Percentiles rank a stretch among this genome's conserved stretches.
Evolutionary conservation across 2,329 filamentous ascomycete species (phyloP).

Genomic region (Thielaviopsis ethacetica): DNA sequence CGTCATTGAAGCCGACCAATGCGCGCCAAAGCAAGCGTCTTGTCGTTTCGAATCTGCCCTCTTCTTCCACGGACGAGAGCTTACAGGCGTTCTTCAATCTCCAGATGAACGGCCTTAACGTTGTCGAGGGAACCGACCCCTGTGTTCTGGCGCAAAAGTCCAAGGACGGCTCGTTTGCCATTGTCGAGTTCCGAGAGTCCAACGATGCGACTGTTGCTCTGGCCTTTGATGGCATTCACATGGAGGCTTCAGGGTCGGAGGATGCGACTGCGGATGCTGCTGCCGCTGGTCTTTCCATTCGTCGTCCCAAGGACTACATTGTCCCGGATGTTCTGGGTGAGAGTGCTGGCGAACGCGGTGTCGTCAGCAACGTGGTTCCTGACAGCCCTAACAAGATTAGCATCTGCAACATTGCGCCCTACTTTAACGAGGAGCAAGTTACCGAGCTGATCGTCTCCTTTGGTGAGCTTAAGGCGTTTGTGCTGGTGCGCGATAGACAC

Average conservation of each 20-base stretch:
- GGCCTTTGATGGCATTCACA: conserved; percentile 74
- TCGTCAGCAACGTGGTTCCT: conserved; percentile 64
- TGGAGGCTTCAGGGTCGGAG: conserved; percentile 45
- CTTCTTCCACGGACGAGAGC: conserved; percentile 55
- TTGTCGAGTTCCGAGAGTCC: conserved; percentile 78
- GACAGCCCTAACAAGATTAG: conserved; percentile 94
- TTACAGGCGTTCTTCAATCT: conserved; percentile 84
- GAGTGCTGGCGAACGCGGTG: conserved; percentile 55
- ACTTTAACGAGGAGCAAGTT: conserved; percentile 81
- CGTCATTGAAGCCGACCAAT: conserved; percentile 81
- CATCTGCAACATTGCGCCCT: conserved; percentile 74
- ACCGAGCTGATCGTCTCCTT: conserved; percentile 81
- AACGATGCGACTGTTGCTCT: conserved; percentile 82
- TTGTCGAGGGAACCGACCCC: conserved; percentile 68
- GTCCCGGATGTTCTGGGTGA: conserved; percentile 65
- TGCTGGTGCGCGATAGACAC: conserved; percentile 70
- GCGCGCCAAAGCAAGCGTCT: conserved; percentile 89
- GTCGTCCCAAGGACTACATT: conserved; percentile 91
- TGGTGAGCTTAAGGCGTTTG: conserved; percentile 82
- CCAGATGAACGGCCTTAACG: conserved; percentile 91
- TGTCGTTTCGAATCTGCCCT: conserved; percentile 68
- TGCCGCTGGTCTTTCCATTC: conserved; percentile 52
- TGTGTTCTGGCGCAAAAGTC: conserved; percentile 74
- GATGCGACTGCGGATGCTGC: conserved; percentile 38
- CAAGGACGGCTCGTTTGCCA: conserved; percentile 61